Percentiles rank a stretch among this genome's conserved stretches.
phyloP scores from a whole-genome alignment of 2,329 filamentous ascomycete species.

The Xenoacremonium recifei region DNA sequence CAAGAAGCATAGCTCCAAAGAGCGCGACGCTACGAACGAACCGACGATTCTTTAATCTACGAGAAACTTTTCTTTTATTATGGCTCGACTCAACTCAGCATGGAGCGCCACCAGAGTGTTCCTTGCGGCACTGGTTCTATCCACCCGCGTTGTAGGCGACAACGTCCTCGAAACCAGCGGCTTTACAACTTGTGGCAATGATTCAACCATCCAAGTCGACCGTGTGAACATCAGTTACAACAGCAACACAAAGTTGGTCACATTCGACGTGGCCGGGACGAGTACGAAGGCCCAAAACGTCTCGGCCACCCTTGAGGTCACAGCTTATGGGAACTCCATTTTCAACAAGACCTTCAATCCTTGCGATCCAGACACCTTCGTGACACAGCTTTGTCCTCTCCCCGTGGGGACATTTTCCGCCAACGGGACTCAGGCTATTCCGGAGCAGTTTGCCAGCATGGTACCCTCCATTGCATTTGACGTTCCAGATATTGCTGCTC shows the following conservation, averaged over 20 bases:
- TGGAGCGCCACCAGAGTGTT: slow-evolving; percentile 33
- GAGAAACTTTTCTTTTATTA: slow-evolving; percentile 21
- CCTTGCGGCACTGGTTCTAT: slow-evolving; percentile 34
- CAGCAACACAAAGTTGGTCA: slow-evolving; percentile 67
- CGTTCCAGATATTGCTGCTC: slow-evolving; percentile 84
- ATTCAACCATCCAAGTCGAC: slow-evolving; percentile 63
- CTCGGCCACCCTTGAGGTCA: slow-evolving; percentile 70
- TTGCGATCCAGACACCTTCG: slow-evolving; percentile 65
- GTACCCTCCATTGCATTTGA: slow-evolving; percentile 89
- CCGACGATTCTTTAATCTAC: neutral
- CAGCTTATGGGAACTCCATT: slow-evolving; percentile 79
- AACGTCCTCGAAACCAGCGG: slow-evolving; percentile 79
- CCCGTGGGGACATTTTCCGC: slow-evolving; percentile 74
- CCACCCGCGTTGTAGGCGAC: slow-evolving; percentile 54
- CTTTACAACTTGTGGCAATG: slow-evolving; percentile 67
- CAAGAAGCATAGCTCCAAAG: neutral
- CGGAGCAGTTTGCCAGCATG: slow-evolving; percentile 65
- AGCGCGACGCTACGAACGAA: too few relatives aligned
- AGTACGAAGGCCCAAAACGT: slow-evolving; percentile 77
- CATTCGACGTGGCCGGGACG: slow-evolving; percentile 79
- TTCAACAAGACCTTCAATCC: slow-evolving; percentile 83
- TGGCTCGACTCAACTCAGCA: slow-evolving; percentile 30
- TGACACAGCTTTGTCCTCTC: slow-evolving; percentile 80
- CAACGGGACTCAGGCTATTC: slow-evolving; percentile 68
- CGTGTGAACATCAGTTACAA: slow-evolving; percentile 78